Conservation (phyloP, 345 rosid species). For the Passiflora organensis region DNA sequence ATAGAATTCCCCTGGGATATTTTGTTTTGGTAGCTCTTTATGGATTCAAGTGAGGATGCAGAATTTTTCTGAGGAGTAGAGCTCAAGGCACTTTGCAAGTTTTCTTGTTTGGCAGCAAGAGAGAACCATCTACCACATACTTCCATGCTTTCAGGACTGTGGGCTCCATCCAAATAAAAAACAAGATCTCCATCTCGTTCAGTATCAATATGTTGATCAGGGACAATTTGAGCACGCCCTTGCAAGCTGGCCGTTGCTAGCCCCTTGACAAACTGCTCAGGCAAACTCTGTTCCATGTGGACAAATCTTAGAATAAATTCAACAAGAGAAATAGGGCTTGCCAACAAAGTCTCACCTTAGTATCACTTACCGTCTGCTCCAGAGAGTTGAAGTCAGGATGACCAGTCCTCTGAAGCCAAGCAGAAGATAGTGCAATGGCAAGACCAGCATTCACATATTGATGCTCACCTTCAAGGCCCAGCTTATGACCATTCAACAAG, state of each 20-base stretch:
- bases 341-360: neutral
- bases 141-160: conserved; percentile 96
- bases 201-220: conserved; percentile 42
- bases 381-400: conserved; percentile 41
- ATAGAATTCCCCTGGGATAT: conserved; percentile 33
- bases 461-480: conserved; percentile 92
- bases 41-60: conserved; percentile 27
- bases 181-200: conserved; percentile 56
- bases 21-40: conserved; percentile 18
- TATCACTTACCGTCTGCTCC: conserved; percentile 47
- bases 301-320: conserved; percentile 9
- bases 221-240: conserved; percentile 92
- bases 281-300: conserved; percentile 51
- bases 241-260: conserved; percentile 72
- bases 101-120: conserved; percentile 45
- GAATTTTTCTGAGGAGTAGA: conserved; percentile 29
- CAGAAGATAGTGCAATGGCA: conserved; percentile 65
- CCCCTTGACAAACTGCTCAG: conserved; percentile 81
- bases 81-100: conserved; percentile 28
- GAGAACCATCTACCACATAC: conserved; percentile 90
- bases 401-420: conserved; percentile 82
- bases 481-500: conserved; percentile 62
- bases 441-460: conserved; percentile 89
- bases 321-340: neutral
- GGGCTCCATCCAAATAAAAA: conserved; percentile 94